Base-by-base conservation (phyloP, 257 asterid genomes). In the Rhazya stricta region DNA sequence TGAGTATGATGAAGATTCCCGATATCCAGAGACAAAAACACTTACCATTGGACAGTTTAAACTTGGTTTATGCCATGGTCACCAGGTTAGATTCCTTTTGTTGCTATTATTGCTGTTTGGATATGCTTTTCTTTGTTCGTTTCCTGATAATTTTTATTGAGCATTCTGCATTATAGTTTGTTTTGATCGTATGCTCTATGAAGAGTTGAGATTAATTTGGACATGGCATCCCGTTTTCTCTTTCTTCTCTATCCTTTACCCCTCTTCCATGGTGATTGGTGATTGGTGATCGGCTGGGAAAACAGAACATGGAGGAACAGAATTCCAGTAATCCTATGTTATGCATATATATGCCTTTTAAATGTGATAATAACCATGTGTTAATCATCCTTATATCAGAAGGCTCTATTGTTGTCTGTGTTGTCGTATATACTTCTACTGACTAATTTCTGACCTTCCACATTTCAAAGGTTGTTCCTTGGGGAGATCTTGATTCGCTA, bases 51-150 rank as follows among this genome's bases (percentile, higher is more conserved):
- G 84, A 13, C 84, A 80, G 50, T 80, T 80, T 45, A 80, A 80
- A 78, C 78, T 80, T 67, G 84, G 84, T 32, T 63, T 80, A 71
- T 80, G 81, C 54, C 84, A 80, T 56, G 81, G 84, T 50, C 84
- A 80, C 72, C 84, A 76, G 78, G 81, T 76, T 51, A 6, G 53
- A 37, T 62, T 61, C 45, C 29, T 63, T 63, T 9, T 68, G n/a
- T 43, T 18, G 2, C 45, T 3, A 27, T 32, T n/a, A 15, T n/a
- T 69, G 15, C 29, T 70, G 54, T 19, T 53, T 70, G 13, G 41
- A 18, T 70, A n/a, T 48, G 43, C 27, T 10, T 68, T 34, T 30
- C 15, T 70, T 37, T 27, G 7, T 15, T 69, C 2, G n/a, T 34
- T 16, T 1, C 45, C 27, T 51, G 7, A 43, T 58, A n/a, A 29